These are phyloP conservation scores for Ichthyophthirius multifiliis DNA, from an alignment of 169 alveolate genomes.

Conservation along the genomic window DNA sequence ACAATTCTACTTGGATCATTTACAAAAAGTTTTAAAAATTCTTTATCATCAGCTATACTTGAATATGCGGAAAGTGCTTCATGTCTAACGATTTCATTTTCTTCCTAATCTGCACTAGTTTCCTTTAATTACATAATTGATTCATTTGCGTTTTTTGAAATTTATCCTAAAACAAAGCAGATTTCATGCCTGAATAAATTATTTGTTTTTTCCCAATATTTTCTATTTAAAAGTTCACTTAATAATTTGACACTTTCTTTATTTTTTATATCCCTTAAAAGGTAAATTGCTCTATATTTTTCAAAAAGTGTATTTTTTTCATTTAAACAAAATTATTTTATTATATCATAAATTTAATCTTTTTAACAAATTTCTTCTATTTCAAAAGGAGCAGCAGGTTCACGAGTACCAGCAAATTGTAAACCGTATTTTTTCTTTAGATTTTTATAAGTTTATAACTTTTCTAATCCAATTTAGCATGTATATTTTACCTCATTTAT, in stretches of 20 bases:
- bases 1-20: constrained; percentile 44
- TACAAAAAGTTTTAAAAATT: constrained; percentile 13
- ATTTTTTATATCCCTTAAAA: constrained; percentile 47
- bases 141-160: constrained; percentile 22
- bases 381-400: constrained; percentile 15
- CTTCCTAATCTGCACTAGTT: constrained; percentile 36
- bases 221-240: constrained; percentile 14
- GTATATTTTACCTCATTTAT: constrained; percentile 16
- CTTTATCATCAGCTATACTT: constrained; percentile 41
- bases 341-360: background rate
- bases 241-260: constrained; percentile 45
- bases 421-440: constrained; percentile 4
- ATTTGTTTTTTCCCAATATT: constrained; percentile 27
- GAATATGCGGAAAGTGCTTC: constrained; percentile 45
- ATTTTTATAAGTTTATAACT: background rate
- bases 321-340: background rate
- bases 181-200: constrained; percentile 55
- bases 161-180: constrained; percentile 53
- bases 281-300: constrained; percentile 52
- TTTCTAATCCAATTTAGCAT: background rate
- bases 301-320: constrained; percentile 23
- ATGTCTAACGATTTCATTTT: constrained; percentile 60
- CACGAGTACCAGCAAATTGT: background rate
- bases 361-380: background rate
- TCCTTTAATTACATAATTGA: constrained; percentile 21